Evolutionary conservation across 495 filamentous ascomycete species (phyloP), one percentile per base, ranked within the genome.

Genomic region (Aspergillus egyptiacus): DNA sequence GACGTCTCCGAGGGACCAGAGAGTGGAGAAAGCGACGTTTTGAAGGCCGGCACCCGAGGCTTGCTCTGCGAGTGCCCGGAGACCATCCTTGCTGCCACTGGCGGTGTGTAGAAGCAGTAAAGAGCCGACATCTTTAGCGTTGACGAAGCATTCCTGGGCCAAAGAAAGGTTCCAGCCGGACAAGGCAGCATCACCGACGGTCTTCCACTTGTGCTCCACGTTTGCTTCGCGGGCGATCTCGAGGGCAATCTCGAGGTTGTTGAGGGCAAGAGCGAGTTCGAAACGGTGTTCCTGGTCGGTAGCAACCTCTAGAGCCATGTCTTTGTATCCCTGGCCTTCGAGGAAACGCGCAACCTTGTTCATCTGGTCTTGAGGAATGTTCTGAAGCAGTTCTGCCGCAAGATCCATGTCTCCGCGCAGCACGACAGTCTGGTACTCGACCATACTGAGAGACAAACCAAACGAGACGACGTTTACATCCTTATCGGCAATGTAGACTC

Each of bases 341-440:
- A 99, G 79, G 77, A 99, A 99, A 19, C 93, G 86, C 10, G 93
- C 93, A 46, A 99, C 90, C 72, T 96, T 96, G 69, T 93, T 95
- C 68, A 91, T 87, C 62, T 97, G 89, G 45, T 95, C 90, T 17
- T 83, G 71, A 0, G 90, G 90, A 37, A 98, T 87, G 34, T 82
- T 82, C 24, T 78, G 68, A 5, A 99, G 82, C 38, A 96, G 70
- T 60, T 95, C 89, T 2, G 86, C 81, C 1, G 93, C 94, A 18
- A 86, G 77, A 34, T 96, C 93, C 81, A 97, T 85, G 59, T 97
- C 93, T n/a, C 82, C 89, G 17, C 93, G 86, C 22, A 99, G 80
- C 14, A 99, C 89, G 24, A 97, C 76, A 5, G 93, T 99, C 67
- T 99, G 93, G 60, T 97, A 99, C 67, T 96, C 91, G 22, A 97